Evolutionary conservation across 2,329 filamentous ascomycete genomes (phyloP).

Genomic region (Talaromyces verruculosus): DNA sequence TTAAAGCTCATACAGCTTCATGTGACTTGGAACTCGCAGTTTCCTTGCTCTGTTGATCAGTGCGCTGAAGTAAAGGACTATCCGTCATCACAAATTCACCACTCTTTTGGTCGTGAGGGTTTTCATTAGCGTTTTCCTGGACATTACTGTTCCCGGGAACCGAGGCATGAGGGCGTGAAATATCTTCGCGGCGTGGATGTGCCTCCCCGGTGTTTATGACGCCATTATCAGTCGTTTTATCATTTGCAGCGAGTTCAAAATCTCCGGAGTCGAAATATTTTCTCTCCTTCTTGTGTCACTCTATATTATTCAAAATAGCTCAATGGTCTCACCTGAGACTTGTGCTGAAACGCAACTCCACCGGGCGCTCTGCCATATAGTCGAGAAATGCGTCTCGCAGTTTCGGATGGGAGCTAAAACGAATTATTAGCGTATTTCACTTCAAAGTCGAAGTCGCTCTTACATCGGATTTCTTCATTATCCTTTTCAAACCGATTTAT

Average conservation of each 20-base stretch:
- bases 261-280: constrained; percentile 35
- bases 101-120: constrained; percentile 22
- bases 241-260: constrained; percentile 29
- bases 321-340: not conserved
- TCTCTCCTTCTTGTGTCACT: constrained; percentile 27
- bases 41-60: constrained; percentile 14
- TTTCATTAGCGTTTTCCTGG: constrained; percentile 27
- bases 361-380: not conserved
- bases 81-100: constrained; percentile 18
- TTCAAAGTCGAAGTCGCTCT: not conserved
- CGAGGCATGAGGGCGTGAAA: constrained; percentile 32
- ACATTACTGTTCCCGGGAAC: constrained; percentile 30
- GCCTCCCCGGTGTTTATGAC: constrained; percentile 28
- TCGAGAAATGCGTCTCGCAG: not conserved
- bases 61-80: constrained; percentile 25
- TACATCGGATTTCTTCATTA: not conserved
- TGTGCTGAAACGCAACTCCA: not conserved
- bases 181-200: constrained; percentile 31
- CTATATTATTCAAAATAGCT: not conserved
- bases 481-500: not conserved
- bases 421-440: not conserved
- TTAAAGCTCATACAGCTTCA: not conserved
- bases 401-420: not conserved
- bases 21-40: not conserved
- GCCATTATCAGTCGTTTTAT: constrained; percentile 27